Evolutionary conservation across 2,329 filamentous ascomycete genomes (phyloP).

Genomic region (Aspergillus puulaauensis): DNA sequence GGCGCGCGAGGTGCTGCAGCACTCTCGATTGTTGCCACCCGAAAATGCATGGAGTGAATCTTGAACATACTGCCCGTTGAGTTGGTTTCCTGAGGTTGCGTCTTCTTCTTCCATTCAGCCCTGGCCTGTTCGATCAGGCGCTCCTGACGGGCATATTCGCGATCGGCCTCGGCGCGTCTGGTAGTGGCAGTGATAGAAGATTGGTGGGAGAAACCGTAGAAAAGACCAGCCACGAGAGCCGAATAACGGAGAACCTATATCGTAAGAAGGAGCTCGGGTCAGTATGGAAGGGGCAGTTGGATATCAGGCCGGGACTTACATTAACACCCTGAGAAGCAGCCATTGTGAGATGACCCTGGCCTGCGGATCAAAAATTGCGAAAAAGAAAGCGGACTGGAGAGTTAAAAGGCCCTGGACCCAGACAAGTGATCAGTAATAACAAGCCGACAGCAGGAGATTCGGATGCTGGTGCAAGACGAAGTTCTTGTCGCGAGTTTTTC

Average conservation of each 20-base stretch:
- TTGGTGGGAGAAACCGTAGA: constrained; percentile 97
- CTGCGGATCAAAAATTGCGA: constrained; percentile 44
- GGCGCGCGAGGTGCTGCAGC: not conserved
- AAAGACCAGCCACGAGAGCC: constrained; percentile 83
- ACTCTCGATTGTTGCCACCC: not conserved
- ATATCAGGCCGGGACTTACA: constrained; percentile 44
- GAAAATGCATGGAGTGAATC: not conserved
- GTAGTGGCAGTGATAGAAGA: constrained; percentile 71
- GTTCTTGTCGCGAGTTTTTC: constrained; percentile 46
- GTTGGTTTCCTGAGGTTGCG: constrained; percentile 50
- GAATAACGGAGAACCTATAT: constrained; percentile 92
- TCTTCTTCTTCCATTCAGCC: constrained; percentile 83
- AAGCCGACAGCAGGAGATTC: constrained; percentile 27
- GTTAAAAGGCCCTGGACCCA: constrained; percentile 26
- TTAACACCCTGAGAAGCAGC: constrained; percentile 67
- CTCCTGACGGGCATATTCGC: constrained; percentile 88
- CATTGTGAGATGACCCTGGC: constrained; percentile 52
- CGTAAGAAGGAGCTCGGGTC: constrained; percentile 9
- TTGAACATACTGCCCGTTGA: constrained; percentile 39
- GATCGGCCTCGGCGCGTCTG: constrained; percentile 68
- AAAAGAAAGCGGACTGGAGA: constrained; percentile 34
- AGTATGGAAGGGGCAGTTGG: constrained; percentile 15
- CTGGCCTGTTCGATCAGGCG: constrained; percentile 90
- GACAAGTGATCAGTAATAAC: constrained; percentile 40
- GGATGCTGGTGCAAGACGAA: constrained; percentile 33